Evolutionary conservation across 331 rosid genomes (phyloP).

Genomic region (Cydonia oblonga): DNA sequence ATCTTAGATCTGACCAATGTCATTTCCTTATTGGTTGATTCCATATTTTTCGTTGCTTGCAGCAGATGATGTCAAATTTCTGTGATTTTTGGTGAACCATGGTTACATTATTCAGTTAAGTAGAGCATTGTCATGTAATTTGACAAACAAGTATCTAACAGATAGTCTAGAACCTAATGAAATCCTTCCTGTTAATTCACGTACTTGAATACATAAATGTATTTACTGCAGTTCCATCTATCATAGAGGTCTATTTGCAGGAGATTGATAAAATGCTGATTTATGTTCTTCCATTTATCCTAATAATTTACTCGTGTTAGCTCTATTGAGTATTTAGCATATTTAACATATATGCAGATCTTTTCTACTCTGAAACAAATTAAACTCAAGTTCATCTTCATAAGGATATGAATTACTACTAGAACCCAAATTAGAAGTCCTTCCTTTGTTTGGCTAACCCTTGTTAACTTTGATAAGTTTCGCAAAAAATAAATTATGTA

Average conservation of each 20-base stretch:
- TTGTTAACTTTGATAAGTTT: neutral
- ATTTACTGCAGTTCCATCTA: neutral
- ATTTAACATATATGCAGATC: neutral
- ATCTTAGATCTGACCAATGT: no score
- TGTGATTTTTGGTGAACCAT: neutral
- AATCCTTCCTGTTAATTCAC: neutral
- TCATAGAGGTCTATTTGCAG: neutral
- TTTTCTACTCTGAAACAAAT: neutral
- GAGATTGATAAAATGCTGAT: neutral
- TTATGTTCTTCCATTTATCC: neutral
- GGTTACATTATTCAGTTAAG: neutral
- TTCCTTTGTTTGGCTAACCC: neutral
- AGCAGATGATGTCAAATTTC: neutral
- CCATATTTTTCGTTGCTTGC: neutral
- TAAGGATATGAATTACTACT: neutral
- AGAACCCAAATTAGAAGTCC: neutral
- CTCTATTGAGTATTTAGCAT: neutral
- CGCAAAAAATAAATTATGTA: neutral
- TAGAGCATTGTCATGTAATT: neutral
- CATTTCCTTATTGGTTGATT: no score
- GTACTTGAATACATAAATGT: neutral
- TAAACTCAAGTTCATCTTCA: neutral
- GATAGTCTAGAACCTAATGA: neutral
- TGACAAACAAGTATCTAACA: neutral
- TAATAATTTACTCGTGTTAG: neutral